Conservation (phyloP, 768 basidiomycete genomes). For the Kwoniella shandongensis region DNA sequence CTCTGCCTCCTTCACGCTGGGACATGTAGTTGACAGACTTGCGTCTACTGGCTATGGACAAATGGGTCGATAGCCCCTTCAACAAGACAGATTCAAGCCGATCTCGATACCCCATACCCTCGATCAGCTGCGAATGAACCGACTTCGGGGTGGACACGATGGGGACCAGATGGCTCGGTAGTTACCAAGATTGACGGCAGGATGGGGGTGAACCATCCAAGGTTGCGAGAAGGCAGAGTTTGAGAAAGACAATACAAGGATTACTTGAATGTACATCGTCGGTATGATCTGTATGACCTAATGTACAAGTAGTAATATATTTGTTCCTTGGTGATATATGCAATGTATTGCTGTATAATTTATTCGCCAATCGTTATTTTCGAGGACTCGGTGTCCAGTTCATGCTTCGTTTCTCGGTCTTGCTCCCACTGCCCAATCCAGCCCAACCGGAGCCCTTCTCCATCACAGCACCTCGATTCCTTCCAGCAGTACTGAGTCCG, state of each 20-base stretch:
- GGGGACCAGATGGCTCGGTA: conserved; percentile 23
- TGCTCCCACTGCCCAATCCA: conserved; percentile 6
- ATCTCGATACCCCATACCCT: conserved; percentile 44
- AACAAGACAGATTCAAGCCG: conserved; percentile 29
- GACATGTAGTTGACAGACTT: background rate
- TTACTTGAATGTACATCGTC: background rate
- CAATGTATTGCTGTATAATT: too few species aligned
- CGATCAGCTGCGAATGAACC: conserved; percentile 23
- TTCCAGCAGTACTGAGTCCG: conserved; percentile 24
- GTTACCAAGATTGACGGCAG: conserved; percentile 26
- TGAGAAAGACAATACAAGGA: conserved; percentile 4
- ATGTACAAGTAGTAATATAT: too few species aligned
- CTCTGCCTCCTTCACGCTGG: background rate
- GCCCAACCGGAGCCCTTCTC: conserved; percentile 35
- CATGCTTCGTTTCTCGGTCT: conserved; percentile 14
- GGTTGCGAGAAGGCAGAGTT: conserved; percentile 19
- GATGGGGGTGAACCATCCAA: conserved; percentile 14
- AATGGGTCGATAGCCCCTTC: conserved; percentile 6
- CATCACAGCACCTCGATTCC: conserved; percentile 43
- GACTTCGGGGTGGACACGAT: conserved; percentile 31
- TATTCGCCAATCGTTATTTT: too few species aligned
- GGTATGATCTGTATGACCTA: too few species aligned
- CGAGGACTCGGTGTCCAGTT: conserved; percentile 44
- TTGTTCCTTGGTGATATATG: too few species aligned
- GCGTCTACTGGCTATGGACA: background rate